Conservation (phyloP, 2,329 filamentous ascomycete genomes). For the Alternaria conjuncta region DNA sequence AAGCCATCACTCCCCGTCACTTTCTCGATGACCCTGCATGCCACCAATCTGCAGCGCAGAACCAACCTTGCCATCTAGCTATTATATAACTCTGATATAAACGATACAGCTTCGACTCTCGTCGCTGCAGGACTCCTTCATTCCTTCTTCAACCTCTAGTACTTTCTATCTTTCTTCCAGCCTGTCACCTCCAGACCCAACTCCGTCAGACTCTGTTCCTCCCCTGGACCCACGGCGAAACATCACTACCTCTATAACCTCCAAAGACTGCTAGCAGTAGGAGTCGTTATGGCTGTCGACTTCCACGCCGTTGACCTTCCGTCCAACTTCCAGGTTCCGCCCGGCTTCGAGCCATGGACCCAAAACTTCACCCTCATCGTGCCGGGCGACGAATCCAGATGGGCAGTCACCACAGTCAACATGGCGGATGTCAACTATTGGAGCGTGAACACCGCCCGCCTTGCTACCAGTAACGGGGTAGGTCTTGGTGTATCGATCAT, state of each 20-base stretch:
- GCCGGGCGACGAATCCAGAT: slow-evolving; percentile 48
- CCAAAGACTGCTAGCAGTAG: not conserved
- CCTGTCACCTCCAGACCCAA: not conserved
- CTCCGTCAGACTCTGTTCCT: not conserved
- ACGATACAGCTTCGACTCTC: not conserved
- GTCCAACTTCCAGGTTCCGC: slow-evolving; percentile 10
- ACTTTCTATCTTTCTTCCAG: not conserved
- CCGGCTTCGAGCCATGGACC: slow-evolving; percentile 57
- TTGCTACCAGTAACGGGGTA: slow-evolving; percentile 69
- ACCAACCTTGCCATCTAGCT: not conserved
- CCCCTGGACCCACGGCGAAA: not conserved
- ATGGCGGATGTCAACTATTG: slow-evolving; percentile 55
- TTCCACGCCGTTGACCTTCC: slow-evolving; percentile 9
- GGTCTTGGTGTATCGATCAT: slow-evolving; percentile 73
- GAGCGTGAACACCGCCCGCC: slow-evolving; percentile 55
- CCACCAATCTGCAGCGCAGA: not conserved
- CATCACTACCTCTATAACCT: not conserved
- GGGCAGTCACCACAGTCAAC: slow-evolving; percentile 44
- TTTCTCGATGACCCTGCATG: slow-evolving; percentile 8
- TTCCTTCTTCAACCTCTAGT: slow-evolving; percentile 4
- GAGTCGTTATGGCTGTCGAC: slow-evolving; percentile 15
- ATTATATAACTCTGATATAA: slow-evolving; percentile 3
- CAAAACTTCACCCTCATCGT: slow-evolving; percentile 59
- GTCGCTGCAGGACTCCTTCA: not conserved
- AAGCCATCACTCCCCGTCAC: slow-evolving; percentile 13